Evolutionary conservation across 257 asterid genomes (phyloP).

Genomic region (Cordia subcordata): DNA sequence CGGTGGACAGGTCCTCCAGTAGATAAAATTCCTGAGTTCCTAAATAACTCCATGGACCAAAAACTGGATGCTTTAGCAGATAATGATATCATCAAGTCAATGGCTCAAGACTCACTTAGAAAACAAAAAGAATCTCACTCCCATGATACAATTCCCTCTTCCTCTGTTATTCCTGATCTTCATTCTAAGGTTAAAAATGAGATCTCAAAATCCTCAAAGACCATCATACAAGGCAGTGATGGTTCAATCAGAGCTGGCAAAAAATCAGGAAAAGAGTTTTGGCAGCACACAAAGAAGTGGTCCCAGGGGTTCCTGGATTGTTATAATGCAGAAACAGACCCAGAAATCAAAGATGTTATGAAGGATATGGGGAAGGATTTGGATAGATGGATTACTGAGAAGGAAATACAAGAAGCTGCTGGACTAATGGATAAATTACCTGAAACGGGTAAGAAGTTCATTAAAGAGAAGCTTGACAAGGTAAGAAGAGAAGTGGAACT

Average conservation of each 20-base stretch:
- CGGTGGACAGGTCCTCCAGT: conserved; percentile 86
- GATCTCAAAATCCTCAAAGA: conserved; percentile 46
- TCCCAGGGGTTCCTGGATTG: conserved; percentile 76
- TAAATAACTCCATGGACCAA: conserved; percentile 41
- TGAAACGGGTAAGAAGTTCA: conserved; percentile 51
- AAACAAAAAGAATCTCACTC: conserved; percentile 41
- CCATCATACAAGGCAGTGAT: conserved; percentile 81
- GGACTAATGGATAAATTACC: conserved; percentile 70
- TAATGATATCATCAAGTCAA: conserved; percentile 31
- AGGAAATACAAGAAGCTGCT: conserved; percentile 86
- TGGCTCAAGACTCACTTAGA: conserved; percentile 18
- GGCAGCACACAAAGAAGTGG: conserved; percentile 99
- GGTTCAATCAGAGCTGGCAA: conserved; percentile 79
- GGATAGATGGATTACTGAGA: conserved; percentile 94
- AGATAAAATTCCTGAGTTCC: conserved; percentile 61
- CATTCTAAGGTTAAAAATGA: conserved; percentile 20
- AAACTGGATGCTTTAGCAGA: conserved; percentile 36
- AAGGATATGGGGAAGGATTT: conserved; percentile 83
- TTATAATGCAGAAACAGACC: conserved; percentile 77
- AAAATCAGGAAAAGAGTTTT: conserved; percentile 72
- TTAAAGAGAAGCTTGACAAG: conserved; percentile 66
- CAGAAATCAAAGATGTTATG: conserved; percentile 77
- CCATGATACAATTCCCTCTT: conserved; percentile 20
- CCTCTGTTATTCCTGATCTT: conserved; percentile 19
- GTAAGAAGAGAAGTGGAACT: conserved; percentile 90